These are phyloP conservation scores for Russula compacta DNA, from an alignment of 768 basidiomycete genomes.

Conservation along the genomic window DNA sequence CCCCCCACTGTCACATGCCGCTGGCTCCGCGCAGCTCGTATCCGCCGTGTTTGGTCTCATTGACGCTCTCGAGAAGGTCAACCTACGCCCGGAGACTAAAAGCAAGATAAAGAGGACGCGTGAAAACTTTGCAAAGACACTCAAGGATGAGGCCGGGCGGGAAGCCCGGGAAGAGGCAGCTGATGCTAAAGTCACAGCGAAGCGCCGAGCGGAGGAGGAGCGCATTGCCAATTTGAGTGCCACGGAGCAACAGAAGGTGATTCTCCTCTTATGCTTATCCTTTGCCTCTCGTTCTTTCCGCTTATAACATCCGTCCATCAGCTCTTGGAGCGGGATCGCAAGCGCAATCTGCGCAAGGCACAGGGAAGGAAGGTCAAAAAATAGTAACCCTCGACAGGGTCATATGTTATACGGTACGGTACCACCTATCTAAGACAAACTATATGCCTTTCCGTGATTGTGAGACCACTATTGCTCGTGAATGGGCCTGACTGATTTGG, in stretches of 20 bases:
- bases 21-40: slow-evolving; percentile 50
- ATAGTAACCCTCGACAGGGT: slow-evolving; percentile 19
- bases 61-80: slow-evolving; percentile 46
- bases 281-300: not conserved
- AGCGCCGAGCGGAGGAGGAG: slow-evolving; percentile 67
- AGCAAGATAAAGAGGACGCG: slow-evolving; percentile 65
- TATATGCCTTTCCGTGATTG: not conserved
- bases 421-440: not conserved
- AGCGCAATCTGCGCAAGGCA: slow-evolving; percentile 57
- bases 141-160: slow-evolving; percentile 57
- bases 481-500: not conserved
- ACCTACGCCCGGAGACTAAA: slow-evolving; percentile 74
- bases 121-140: slow-evolving; percentile 57
- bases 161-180: slow-evolving; percentile 65
- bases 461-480: not conserved
- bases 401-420: not conserved
- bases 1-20: slow-evolving; percentile 41
- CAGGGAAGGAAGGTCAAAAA: slow-evolving; percentile 57
- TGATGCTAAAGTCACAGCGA: slow-evolving; percentile 64
- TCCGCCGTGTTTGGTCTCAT: slow-evolving; percentile 64
- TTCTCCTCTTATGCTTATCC: slow-evolving; percentile 8
- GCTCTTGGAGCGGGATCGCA: slow-evolving; percentile 70
- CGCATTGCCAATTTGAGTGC: slow-evolving; percentile 62
- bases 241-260: slow-evolving; percentile 75
- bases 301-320: slow-evolving; percentile 22